phyloP scores from a whole-genome alignment of 257 asterid genomes.

The Voacanga thouarsii region DNA sequence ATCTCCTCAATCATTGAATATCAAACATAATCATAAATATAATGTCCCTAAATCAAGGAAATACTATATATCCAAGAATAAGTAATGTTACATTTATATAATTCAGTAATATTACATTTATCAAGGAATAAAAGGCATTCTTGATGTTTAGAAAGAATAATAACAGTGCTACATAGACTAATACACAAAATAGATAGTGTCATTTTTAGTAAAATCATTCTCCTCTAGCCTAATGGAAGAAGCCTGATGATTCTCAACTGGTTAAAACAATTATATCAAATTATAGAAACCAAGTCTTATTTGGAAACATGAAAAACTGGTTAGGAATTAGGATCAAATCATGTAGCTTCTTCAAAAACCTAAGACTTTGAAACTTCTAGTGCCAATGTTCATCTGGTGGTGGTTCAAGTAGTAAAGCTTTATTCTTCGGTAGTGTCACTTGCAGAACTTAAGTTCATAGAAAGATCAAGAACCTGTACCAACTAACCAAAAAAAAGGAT shows the following conservation, averaged over 20 bases:
- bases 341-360: background rate
- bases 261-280: background rate
- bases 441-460: conserved; percentile 94
- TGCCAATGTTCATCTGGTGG: background rate
- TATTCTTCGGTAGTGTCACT: conserved; percentile 67
- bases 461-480: conserved; percentile 68
- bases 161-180: background rate
- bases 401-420: conserved; percentile 10
- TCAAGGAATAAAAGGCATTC: background rate
- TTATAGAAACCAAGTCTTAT: background rate
- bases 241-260: background rate
- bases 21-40: too few species aligned
- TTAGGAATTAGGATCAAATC: too few species aligned
- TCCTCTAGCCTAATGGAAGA: background rate
- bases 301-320: background rate
- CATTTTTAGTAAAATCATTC: background rate
- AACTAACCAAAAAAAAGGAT: background rate
- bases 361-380: background rate
- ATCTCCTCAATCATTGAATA: too few species aligned
- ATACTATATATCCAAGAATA: too few species aligned
- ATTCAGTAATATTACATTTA: too few species aligned
- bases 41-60: too few species aligned
- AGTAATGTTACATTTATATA: too few species aligned
- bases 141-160: background rate
- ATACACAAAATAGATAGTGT: too few species aligned